A percentile compares a stretch with the other conserved stretches of the same genome.
These are phyloP conservation scores for Monilinia fructigena DNA, from an alignment of 2,329 filamentous ascomycete species.

Conservation along the genomic window DNA sequence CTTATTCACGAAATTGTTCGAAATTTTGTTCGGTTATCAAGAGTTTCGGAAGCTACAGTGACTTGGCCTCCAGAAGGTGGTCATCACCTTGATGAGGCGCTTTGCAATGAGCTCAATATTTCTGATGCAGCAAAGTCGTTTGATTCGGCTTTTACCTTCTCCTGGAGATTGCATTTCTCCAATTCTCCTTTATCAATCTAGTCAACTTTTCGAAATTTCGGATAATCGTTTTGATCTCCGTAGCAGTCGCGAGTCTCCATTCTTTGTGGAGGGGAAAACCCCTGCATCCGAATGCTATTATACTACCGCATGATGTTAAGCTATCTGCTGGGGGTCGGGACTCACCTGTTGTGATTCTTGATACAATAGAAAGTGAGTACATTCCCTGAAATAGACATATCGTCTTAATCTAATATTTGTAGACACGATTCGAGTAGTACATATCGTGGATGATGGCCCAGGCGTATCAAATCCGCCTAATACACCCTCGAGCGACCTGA, in stretches of 20 bases:
- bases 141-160: background rate
- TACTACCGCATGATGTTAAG: no score
- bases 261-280: no score
- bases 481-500: background rate
- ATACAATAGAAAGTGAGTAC: no score
- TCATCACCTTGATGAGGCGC: background rate
- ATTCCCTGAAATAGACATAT: no score
- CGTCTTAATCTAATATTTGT: no score
- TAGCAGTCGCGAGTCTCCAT: slow-evolving; percentile 10
- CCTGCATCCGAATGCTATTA: no score
- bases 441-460: background rate
- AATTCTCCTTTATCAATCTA: background rate
- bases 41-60: background rate
- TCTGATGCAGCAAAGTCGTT: background rate
- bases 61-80: slow-evolving; percentile 12
- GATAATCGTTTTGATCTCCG: no score
- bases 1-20: background rate
- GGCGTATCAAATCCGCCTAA: background rate
- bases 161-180: no score
- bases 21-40: background rate
- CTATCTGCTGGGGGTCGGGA: no score
- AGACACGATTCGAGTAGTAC: slow-evolving; percentile 4
- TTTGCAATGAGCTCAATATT: background rate
- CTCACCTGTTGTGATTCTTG: no score
- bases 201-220: background rate